Evolutionary conservation across 2,329 filamentous ascomycete genomes (phyloP).

Genomic region (Paracorniculantispora psalliotae): DNA sequence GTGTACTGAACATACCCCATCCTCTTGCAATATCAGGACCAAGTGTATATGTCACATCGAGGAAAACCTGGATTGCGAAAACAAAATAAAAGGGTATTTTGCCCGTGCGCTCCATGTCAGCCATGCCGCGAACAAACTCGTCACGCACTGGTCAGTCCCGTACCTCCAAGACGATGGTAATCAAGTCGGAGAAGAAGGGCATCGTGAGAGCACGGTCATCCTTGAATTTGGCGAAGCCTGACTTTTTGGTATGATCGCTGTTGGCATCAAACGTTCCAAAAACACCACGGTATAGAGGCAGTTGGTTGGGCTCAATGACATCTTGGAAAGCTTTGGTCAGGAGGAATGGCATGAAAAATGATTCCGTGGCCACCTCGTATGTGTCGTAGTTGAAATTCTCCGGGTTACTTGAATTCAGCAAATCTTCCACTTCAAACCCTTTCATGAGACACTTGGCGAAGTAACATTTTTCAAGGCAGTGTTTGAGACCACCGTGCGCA

Average conservation of each 20-base stretch:
- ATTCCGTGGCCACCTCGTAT: slow-evolving; percentile 24
- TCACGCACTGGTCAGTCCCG: slow-evolving; percentile 23
- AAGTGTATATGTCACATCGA: slow-evolving; percentile 21
- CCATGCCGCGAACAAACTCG: slow-evolving; percentile 25
- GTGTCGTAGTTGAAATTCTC: slow-evolving; percentile 21
- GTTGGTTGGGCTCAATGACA: slow-evolving; percentile 15
- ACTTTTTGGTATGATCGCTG: slow-evolving; percentile 25
- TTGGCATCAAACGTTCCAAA: slow-evolving; percentile 27
- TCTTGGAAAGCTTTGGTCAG: slow-evolving; percentile 22
- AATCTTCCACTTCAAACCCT: neutral
- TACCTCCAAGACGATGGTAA: slow-evolving; percentile 6
- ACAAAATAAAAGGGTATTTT: slow-evolving; percentile 23
- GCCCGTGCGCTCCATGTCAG: slow-evolving; percentile 23
- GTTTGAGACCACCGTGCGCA: neutral
- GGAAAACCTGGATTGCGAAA: slow-evolving; percentile 28
- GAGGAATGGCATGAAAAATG: slow-evolving; percentile 19
- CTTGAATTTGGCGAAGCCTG: slow-evolving; percentile 24
- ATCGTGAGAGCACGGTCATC: slow-evolving; percentile 31
- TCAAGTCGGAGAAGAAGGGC: slow-evolving; percentile 21
- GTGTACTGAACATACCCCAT: neutral
- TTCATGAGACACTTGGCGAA: neutral
- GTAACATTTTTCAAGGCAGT: neutral
- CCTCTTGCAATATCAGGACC: neutral
- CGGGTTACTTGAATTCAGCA: slow-evolving; percentile 17
- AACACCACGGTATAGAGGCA: slow-evolving; percentile 20